Evolutionary conservation across 1,284 basidiomycete species (phyloP).

Genomic region (Coriolopsis trogii): DNA sequence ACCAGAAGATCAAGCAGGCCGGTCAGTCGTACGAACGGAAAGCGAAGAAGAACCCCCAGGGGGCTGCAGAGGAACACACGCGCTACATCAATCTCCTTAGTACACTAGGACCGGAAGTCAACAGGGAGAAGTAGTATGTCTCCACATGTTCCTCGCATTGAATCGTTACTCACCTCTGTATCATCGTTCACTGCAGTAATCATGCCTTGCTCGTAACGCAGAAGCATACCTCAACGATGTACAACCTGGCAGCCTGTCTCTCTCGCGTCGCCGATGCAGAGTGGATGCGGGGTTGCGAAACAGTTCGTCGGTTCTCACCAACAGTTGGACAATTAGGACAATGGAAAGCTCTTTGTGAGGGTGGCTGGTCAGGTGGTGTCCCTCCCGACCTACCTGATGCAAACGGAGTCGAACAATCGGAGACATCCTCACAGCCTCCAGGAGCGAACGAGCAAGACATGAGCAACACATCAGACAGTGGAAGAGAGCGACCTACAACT

Average conservation of each 20-base stretch:
- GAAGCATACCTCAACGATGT: slow-evolving; percentile 59
- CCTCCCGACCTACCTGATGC: slow-evolving; percentile 56
- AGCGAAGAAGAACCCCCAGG: slow-evolving; percentile 69
- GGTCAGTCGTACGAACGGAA: slow-evolving; percentile 77
- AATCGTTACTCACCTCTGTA: slow-evolving; percentile 1
- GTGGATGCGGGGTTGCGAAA: slow-evolving; percentile 74
- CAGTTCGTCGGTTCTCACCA: slow-evolving; percentile 63
- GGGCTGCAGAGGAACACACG: slow-evolving; percentile 72
- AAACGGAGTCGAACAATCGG: slow-evolving; percentile 20
- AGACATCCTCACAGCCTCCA: slow-evolving; percentile 6
- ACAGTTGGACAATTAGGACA: slow-evolving; percentile 69
- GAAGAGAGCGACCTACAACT: slow-evolving; percentile 5
- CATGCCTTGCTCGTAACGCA: slow-evolving; percentile 66
- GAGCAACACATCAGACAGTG: not conserved
- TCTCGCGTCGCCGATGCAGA: slow-evolving; percentile 74
- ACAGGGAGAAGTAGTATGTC: slow-evolving; percentile 74
- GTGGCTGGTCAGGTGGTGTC: slow-evolving; percentile 62
- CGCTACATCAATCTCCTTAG: slow-evolving; percentile 76
- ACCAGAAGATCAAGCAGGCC: slow-evolving; percentile 76
- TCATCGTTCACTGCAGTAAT: no score
- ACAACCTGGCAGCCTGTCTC: slow-evolving; percentile 62
- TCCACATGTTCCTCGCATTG: not conserved
- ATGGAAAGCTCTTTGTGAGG: slow-evolving; percentile 74
- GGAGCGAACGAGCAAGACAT: slow-evolving; percentile 8
- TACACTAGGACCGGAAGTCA: slow-evolving; percentile 74